Evolutionary conservation across 2,329 filamentous ascomycete genomes (phyloP), one percentile per base, ranked within the genome.

Genomic region (Emmonsia crescens): DNA sequence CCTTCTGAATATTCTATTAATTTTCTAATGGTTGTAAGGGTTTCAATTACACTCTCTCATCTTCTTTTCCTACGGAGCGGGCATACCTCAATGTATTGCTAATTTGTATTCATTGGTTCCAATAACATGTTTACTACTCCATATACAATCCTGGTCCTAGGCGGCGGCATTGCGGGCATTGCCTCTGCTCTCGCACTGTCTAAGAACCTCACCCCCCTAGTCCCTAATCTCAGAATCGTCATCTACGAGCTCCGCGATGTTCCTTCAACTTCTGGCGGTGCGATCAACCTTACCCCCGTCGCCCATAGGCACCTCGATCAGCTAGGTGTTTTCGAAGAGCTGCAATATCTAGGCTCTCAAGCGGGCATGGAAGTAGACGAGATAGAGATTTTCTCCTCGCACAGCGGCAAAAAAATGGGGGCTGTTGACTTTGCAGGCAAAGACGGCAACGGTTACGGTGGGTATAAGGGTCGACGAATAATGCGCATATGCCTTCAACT

Each of bases 211-310:
- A 42, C 63, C 16, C 63, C 64, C 8, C 24, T 65, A 3, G 52
- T 64, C n/a, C 62, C 64, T 2, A 63, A 63, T 24, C 49, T 67
- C 24, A 64, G 60, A 60, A 76, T 77, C 63, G 74, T 68, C 1
- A 63, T 77, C 27, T 77, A 71, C 61, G 77, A 78, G 64, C 71
- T 75, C 27, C 72, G 76, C 61, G 70, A 74, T 19, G 65, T 76
- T 8, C 71, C 76, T 6, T 75, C 76, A 0, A 78, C 76, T 5
- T 74, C 75, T 14, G 77, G 77, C 9, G 76, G 77, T 10, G 76
- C 77, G 3, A 75, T 79, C 61, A 77, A 77, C 61, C 66, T 79
- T 21, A 77, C 76, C 0, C 76, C 77, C 1, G 76, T 77, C 10
- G 77, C 76, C 2, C 71, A 78, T 46, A 69, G 76, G 8, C 74